phyloP scores from a whole-genome alignment of 768 basidiomycete species.

The Piloderma croceum region DNA sequence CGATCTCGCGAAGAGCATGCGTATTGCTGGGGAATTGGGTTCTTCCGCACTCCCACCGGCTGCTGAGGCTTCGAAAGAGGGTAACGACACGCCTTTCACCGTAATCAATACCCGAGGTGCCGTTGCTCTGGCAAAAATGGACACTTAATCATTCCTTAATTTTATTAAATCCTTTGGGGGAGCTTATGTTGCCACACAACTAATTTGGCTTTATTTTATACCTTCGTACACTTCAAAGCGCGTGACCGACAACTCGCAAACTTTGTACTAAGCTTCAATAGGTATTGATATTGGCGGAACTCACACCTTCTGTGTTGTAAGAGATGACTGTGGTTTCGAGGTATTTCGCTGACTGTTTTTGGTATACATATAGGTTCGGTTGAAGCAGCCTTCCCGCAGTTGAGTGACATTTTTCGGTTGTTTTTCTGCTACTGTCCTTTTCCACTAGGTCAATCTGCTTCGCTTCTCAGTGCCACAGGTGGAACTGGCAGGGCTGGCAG shows the following conservation, averaged over 20 bases:
- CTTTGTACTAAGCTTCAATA: no score
- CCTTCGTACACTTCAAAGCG: background rate
- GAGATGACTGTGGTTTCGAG: conserved; percentile 1
- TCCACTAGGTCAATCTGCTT: no score
- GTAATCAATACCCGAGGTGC: conserved; percentile 53
- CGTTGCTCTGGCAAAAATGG: conserved; percentile 31
- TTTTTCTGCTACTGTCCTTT: no score
- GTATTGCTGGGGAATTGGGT: conserved; percentile 50
- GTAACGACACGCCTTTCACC: conserved; percentile 39
- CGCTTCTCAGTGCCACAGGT: conserved; percentile 73
- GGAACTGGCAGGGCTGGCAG: conserved; percentile 60
- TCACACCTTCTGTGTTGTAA: conserved; percentile 1
- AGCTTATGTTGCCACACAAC: conserved; percentile 3
- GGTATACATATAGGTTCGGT: background rate
- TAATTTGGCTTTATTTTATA: conserved; percentile 2
- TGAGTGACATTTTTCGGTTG: no score
- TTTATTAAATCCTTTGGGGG: background rate
- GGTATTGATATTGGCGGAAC: no score
- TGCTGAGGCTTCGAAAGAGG: conserved; percentile 37
- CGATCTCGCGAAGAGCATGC: conserved; percentile 49
- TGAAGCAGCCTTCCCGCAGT: no score
- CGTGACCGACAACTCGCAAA: conserved; percentile 4
- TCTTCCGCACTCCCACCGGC: conserved; percentile 41
- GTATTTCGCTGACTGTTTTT: conserved; percentile 4
- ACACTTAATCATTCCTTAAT: conserved; percentile 1